Conservation (phyloP, 2,329 filamentous ascomycete genomes). For the Fusarium azukiicola region DNA sequence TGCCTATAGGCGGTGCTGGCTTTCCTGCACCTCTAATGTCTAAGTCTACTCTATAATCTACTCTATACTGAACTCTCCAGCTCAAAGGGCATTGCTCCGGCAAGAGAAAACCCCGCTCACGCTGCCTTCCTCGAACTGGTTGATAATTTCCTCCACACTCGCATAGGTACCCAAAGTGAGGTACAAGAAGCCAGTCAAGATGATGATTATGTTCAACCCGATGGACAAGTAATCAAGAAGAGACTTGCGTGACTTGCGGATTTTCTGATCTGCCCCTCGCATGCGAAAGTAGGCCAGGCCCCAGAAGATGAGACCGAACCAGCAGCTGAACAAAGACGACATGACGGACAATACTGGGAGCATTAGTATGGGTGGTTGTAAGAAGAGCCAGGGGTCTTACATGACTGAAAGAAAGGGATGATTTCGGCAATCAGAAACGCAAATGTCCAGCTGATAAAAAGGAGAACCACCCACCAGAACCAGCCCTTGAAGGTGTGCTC, state of each 20-base stretch:
- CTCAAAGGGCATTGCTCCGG: conserved; percentile 81
- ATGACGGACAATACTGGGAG: conserved; percentile 81
- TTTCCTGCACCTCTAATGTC: not conserved
- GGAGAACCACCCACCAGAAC: conserved; percentile 87
- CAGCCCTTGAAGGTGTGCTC: conserved; percentile 91
- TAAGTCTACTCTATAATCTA: not conserved
- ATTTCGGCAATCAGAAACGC: conserved; percentile 95
- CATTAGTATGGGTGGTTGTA: not conserved
- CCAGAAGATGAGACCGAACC: conserved; percentile 98
- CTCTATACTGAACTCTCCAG: not conserved
- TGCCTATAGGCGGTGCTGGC: not conserved
- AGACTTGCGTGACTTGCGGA: conserved; percentile 72
- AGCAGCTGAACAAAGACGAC: conserved; percentile 94
- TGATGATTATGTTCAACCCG: conserved; percentile 86
- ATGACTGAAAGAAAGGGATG: conserved; percentile 94
- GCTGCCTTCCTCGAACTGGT: conserved; percentile 83
- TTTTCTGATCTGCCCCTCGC: conserved; percentile 80
- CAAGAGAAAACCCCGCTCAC: conserved; percentile 90
- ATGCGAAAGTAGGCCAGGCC: conserved; percentile 89
- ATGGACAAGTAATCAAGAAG: conserved; percentile 75
- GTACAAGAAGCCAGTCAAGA: conserved; percentile 88
- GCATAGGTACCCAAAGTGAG: conserved; percentile 90
- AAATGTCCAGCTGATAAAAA: conserved; percentile 85
- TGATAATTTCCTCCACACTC: conserved; percentile 86
- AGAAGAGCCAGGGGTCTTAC: conserved; percentile 59